These are phyloP conservation scores for Chlorella sp. DNA, from an alignment of 139 green algal genomes.

Conservation along the genomic window DNA sequence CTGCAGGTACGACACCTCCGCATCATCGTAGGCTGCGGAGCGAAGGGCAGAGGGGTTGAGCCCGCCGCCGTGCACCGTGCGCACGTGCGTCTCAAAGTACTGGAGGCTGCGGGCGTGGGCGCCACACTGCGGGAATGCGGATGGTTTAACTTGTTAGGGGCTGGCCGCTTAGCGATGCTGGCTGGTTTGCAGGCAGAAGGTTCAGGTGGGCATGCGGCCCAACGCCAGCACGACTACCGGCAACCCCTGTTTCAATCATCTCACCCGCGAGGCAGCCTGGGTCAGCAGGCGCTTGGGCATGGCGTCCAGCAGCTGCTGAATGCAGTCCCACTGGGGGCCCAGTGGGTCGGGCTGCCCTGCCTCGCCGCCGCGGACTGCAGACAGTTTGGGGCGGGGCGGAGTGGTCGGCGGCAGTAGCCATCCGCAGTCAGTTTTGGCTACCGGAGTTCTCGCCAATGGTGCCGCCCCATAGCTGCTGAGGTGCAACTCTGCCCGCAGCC, in stretches of 20 bases:
- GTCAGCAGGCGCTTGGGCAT: slow-evolving; percentile 75
- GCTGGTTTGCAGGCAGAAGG: no score
- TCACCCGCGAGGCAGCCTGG: slow-evolving; percentile 54
- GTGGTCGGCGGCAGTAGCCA: no score
- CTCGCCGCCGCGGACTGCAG: no score
- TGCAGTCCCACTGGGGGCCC: slow-evolving; percentile 34
- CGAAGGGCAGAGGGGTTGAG: slow-evolving; percentile 79
- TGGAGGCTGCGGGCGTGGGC: slow-evolving; percentile 88
- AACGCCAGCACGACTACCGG: no score
- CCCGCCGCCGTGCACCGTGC: slow-evolving; percentile 62
- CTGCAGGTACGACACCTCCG: slow-evolving; percentile 86
- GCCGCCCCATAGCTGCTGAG: no score
- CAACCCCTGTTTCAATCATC: background rate
- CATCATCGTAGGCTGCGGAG: slow-evolving; percentile 60
- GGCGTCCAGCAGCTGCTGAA: slow-evolving; percentile 67
- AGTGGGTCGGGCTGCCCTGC: background rate
- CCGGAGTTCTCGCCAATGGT: no score
- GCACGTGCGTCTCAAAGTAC: slow-evolving; percentile 88
- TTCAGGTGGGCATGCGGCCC: no score
- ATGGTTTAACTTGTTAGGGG: no score
- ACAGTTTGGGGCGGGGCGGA: no score
- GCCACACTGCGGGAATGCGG: slow-evolving; percentile 55
- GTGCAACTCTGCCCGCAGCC: no score
- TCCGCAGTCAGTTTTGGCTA: no score
- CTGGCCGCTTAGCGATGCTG: no score